Conservation (phyloP, 257 asterid genomes). For the Plantago major region DNA sequence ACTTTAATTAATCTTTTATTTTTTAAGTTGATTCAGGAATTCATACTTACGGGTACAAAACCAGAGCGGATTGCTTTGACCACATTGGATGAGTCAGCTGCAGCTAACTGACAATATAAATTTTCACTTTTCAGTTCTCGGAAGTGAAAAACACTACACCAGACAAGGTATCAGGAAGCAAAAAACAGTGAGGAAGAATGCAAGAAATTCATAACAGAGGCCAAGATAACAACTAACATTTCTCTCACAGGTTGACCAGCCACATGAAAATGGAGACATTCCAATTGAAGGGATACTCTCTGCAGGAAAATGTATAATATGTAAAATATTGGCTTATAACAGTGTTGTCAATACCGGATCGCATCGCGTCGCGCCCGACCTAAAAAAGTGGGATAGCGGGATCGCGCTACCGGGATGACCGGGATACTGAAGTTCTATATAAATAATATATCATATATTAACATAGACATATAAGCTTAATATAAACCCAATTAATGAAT, state of each 20-base stretch:
- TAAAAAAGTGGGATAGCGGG: too few species aligned
- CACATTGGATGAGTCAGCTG: constrained; percentile 59
- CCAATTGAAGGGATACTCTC: constrained; percentile 97
- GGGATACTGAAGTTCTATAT: too few species aligned
- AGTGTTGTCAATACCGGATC: too few species aligned
- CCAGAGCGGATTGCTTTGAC: constrained; percentile 62
- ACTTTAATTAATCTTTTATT: neutral
- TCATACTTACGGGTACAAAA: constrained; percentile 77
- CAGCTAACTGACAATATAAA: constrained; percentile 48
- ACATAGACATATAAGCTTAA: too few species aligned
- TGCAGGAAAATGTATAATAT: constrained; percentile 34
- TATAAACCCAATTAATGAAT: too few species aligned
- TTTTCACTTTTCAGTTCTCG: constrained; percentile 10
- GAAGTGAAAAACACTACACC: neutral
- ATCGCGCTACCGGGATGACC: too few species aligned
- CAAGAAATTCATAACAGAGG: constrained; percentile 15
- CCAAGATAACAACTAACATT: constrained; percentile 59
- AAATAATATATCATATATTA: too few species aligned
- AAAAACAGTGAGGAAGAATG: constrained; percentile 2
- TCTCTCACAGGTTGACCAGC: constrained; percentile 86
- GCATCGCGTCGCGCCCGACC: too few species aligned
- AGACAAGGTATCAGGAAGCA: neutral
- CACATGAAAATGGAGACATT: constrained; percentile 94
- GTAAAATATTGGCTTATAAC: constrained; percentile 29
- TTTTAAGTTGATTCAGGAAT: constrained; percentile 8